Percentiles rank a stretch among this genome's conserved stretches.
Conservation (phyloP, 1,284 basidiomycete genomes). For the Jaminaea rosea region DNA sequence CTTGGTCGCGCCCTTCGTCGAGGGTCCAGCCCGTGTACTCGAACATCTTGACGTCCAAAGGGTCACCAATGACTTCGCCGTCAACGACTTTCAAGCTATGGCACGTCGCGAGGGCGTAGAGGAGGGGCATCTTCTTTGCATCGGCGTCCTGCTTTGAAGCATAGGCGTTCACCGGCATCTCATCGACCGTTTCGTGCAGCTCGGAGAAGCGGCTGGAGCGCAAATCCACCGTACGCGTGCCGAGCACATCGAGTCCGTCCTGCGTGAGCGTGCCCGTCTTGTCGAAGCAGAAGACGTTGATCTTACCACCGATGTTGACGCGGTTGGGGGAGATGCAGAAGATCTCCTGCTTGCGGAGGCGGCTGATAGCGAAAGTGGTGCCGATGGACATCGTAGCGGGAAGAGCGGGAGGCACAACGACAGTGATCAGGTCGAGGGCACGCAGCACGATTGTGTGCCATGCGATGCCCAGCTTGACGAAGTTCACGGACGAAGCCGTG, state of each 20-base stretch:
- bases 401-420: conserved; percentile 93
- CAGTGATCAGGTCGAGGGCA: conserved; percentile 91
- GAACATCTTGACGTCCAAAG: conserved; percentile 80
- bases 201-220: conserved; percentile 70
- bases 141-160: conserved; percentile 48
- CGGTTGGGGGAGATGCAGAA: conserved; percentile 96
- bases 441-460: conserved; percentile 87
- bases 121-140: conserved; percentile 64
- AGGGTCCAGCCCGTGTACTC: conserved; percentile 91
- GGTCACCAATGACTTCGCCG: conserved; percentile 83
- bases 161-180: conserved; percentile 60
- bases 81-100: conserved; percentile 90
- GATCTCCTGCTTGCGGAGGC: conserved; percentile 78
- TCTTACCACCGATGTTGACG: conserved; percentile 90
- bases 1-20: conserved; percentile 61
- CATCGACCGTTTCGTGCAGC: conserved; percentile 74
- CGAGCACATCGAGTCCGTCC: conserved; percentile 89
- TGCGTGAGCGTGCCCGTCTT: conserved; percentile 98
- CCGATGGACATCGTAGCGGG: conserved; percentile 96
- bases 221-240: conserved; percentile 41
- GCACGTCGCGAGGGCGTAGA: conserved; percentile 90
- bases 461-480: conserved; percentile 69
- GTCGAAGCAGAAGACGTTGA: conserved; percentile 98
- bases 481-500: conserved; percentile 65
- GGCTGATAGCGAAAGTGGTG: conserved; percentile 84